These are phyloP conservation scores for Coniella lustricola DNA, from an alignment of 2,329 filamentous ascomycete genomes.

Conservation along the genomic window DNA sequence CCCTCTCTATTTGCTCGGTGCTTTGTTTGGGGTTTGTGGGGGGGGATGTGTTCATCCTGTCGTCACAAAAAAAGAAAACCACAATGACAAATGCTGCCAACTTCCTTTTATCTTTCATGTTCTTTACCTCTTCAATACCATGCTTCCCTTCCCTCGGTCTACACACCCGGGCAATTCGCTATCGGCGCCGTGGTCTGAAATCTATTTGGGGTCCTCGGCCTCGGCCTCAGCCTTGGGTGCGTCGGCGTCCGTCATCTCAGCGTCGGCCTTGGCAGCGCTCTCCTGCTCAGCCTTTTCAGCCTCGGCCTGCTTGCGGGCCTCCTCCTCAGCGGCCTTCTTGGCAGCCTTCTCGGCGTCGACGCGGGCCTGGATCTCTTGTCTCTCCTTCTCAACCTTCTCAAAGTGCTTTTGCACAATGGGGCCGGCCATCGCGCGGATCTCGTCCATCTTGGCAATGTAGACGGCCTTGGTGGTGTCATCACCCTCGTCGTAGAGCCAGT, in stretches of 20 bases:
- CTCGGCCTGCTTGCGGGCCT: conserved; percentile 47
- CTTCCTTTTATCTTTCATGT: no score
- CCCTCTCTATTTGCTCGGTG: no score
- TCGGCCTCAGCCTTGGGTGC: conserved; percentile 43
- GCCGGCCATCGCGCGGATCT: conserved; percentile 83
- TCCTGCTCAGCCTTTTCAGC: conserved; percentile 41
- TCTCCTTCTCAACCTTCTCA: conserved; percentile 86
- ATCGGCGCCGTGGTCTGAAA: neutral
- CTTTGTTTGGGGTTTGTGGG: neutral
- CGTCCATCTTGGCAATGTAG: conserved; percentile 92
- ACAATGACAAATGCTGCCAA: no score
- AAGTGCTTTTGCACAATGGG: conserved; percentile 92
- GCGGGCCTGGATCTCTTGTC: conserved; percentile 69
- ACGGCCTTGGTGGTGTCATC: conserved; percentile 90
- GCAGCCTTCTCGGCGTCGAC: conserved; percentile 71
- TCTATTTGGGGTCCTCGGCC: conserved; percentile 26
- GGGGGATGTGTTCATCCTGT: neutral
- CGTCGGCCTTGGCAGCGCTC: conserved; percentile 37
- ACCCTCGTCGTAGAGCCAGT: conserved; percentile 97
- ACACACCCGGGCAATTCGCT: neutral
- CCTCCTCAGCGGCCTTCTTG: conserved; percentile 57
- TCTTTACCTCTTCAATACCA: neutral
- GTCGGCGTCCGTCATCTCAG: conserved; percentile 59
- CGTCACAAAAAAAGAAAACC: neutral
- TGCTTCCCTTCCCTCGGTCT: no score